Evolutionary conservation across 306 rosid genomes (phyloP).

Genomic region (Dicorynia guianensis): DNA sequence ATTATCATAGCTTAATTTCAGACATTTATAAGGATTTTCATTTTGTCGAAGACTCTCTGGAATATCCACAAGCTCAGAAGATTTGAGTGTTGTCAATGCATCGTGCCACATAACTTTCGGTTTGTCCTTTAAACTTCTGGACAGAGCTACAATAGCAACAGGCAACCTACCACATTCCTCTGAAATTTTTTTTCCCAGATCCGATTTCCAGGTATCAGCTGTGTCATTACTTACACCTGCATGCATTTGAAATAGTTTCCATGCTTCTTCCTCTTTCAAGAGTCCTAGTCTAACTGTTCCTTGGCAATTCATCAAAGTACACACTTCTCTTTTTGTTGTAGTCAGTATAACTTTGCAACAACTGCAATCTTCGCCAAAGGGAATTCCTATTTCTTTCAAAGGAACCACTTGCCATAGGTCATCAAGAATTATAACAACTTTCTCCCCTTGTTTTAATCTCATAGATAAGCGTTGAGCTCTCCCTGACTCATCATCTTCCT

Average conservation of each 20-base stretch:
- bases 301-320: background rate
- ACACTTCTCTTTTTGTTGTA: background rate
- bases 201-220: background rate
- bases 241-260: background rate
- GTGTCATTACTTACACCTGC: background rate
- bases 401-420: background rate
- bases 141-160: background rate
- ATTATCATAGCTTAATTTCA: background rate
- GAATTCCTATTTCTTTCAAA: background rate
- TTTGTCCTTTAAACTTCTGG: background rate
- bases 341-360: background rate
- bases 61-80: background rate
- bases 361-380: background rate
- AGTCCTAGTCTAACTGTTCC: background rate
- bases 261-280: background rate
- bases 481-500: fast-evolving
- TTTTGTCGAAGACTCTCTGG: too few species aligned
- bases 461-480: background rate
- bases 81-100: background rate
- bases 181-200: background rate
- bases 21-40: background rate
- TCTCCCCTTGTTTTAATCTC: background rate
- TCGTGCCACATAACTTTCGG: background rate
- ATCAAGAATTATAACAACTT: constrained; percentile 4
- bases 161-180: background rate